Base-by-base conservation (phyloP, 345 rosid species). In the Citrus medica region DNA sequence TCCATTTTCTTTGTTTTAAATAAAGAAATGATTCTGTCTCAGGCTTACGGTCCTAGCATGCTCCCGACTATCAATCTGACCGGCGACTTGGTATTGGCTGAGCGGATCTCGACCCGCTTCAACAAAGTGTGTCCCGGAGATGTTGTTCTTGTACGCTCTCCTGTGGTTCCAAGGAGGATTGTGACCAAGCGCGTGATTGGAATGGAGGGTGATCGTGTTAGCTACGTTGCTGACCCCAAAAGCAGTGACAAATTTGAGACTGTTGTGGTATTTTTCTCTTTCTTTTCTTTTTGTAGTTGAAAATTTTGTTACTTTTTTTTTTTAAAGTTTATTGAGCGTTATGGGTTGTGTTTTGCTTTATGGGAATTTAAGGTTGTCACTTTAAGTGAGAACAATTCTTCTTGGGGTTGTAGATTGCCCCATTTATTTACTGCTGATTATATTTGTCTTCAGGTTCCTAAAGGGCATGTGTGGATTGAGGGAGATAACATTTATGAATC, bases 31-130 rank as follows among this genome's bases (percentile, higher is more conserved):
- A 73, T 67, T 59, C 22, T 55, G 33, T 69, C 64, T 79, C 80
- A 92, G 94, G 55, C 85, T 13, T 79, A 71, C 22, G 97, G 98
- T 51, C 96, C 98, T 75, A 92, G 96, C 84, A 94, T 92, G 97
- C 79, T 80, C 7, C 98, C 93, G 1, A 91, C 94, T 22, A 38
- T 94, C 28, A 84, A 74, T 77, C 67, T 86, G 56, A 82, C 88
- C 1, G 93, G 93, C 2, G 84, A 87, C 67, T 5, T 89, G 6
- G 37, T 88, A 60, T 62, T 92, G 68, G 92, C 84, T 12, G 97
- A 94, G 82, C 82, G 88, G 63, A 73, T 90, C 76, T 87, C 97
- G 0, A 73, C 63, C 56, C 69, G 81, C 67, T 32, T 78, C 1
- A 84, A 87, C n/a, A 92, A 87, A 58, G 90, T 85, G 79, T 81